phyloP scores from a whole-genome alignment of 306 rosid species.

The Delonix regia region DNA sequence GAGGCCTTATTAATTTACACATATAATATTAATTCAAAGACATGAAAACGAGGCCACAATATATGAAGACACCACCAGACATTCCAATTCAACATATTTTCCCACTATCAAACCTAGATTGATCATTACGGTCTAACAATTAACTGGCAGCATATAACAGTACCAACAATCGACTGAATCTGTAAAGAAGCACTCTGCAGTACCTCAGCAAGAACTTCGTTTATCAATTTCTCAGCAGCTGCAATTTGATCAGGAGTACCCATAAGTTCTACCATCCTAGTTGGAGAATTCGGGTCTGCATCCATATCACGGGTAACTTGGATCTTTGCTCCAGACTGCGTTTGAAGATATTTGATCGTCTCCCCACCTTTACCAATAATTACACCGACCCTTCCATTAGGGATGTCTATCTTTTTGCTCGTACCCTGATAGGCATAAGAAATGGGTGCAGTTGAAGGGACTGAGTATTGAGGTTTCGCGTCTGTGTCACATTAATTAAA shows the following conservation, averaged over 20 bases:
- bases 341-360: conserved; percentile 92
- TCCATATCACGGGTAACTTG: conserved; percentile 95
- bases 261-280: conserved; percentile 82
- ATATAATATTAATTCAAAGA: not conserved
- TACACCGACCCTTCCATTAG: conserved; percentile 96
- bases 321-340: conserved; percentile 94
- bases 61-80: not conserved
- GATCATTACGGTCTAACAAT: not conserved
- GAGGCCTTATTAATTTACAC: not conserved
- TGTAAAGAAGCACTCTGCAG: not conserved
- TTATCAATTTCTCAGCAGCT: conserved; percentile 84
- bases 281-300: conserved; percentile 67
- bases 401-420: conserved; percentile 83
- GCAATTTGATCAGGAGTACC: conserved; percentile 86
- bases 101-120: not conserved
- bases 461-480: conserved; percentile 54
- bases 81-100: not conserved
- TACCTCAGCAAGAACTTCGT: conserved; percentile 93
- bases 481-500: conserved; percentile 46
- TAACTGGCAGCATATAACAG: not conserved
- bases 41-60: not conserved
- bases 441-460: conserved; percentile 59
- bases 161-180: not conserved
- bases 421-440: conserved; percentile 70
- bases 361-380: conserved; percentile 97